Evolutionary conservation across 805 yeast genomes (phyloP).

Genomic region (Saturnispora bothae): DNA sequence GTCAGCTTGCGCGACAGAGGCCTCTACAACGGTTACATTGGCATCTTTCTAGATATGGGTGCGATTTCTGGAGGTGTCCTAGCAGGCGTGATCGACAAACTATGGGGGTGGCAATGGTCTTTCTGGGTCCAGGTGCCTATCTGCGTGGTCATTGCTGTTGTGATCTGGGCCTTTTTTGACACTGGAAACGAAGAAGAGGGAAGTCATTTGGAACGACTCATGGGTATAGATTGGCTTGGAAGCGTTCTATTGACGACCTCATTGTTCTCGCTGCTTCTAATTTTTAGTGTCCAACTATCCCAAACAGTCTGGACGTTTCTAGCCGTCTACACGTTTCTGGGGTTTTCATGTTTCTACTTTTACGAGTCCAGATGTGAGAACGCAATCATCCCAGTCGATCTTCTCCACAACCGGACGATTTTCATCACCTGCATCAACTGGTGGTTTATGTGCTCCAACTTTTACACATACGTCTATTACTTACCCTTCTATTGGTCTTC

Average conservation of each 20-base stretch:
- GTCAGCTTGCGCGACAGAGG: constrained; percentile 70
- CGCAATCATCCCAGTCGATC: constrained; percentile 53
- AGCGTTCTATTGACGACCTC: constrained; percentile 47
- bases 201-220: constrained; percentile 35
- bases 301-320: constrained; percentile 38
- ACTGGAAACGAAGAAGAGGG: constrained; percentile 21
- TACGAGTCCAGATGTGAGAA: constrained; percentile 41
- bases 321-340: constrained; percentile 25
- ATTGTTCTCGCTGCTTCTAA: constrained; percentile 47
- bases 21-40: constrained; percentile 69
- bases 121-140: constrained; percentile 43
- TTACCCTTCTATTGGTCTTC: constrained; percentile 48
- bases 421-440: constrained; percentile 53
- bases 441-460: constrained; percentile 60
- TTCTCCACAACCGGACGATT: constrained; percentile 49
- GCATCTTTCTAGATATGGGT: constrained; percentile 66
- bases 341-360: constrained; percentile 34
- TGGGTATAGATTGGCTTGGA: constrained; percentile 60
- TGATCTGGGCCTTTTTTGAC: constrained; percentile 20
- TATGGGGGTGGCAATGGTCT: constrained; percentile 57
- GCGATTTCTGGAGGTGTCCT: constrained; percentile 58
- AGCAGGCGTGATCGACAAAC: constrained; percentile 44
- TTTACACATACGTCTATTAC: constrained; percentile 51
- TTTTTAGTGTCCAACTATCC: constrained; percentile 55
- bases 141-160: constrained; percentile 30